Percentiles rank a stretch among this genome's conserved stretches.
phyloP scores from a whole-genome alignment of 495 filamentous ascomycete species.

The Lasiosphaeria ovina region DNA sequence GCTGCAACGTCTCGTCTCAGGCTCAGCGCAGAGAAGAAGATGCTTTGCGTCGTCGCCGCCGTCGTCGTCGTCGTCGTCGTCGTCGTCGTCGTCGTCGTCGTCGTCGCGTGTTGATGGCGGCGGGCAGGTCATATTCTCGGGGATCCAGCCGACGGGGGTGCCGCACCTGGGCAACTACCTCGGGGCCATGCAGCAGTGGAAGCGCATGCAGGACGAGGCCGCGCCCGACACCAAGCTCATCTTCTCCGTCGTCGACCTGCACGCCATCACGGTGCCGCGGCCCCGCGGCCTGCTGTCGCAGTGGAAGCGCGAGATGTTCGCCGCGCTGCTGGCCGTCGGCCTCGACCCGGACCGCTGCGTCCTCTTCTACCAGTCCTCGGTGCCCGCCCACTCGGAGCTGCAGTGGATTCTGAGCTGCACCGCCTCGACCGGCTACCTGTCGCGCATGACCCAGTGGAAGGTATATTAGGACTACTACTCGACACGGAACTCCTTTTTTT shows the following conservation, averaged over 20 bases:
- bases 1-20: background rate
- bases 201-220: constrained; percentile 66
- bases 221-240: constrained; percentile 57
- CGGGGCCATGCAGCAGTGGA: constrained; percentile 87
- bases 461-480: constrained; percentile 41
- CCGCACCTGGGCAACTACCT: constrained; percentile 98
- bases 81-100: background rate
- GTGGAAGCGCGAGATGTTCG: constrained; percentile 71
- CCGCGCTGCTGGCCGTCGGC: constrained; percentile 78
- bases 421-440: constrained; percentile 83
- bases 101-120: too few relatives aligned
- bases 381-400: constrained; percentile 77
- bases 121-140: constrained; percentile 71
- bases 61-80: background rate
- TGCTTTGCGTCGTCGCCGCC: background rate
- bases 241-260: constrained; percentile 87
- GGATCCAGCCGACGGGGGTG: constrained; percentile 92
- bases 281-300: constrained; percentile 53
- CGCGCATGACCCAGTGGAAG: constrained; percentile 99
- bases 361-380: constrained; percentile 82
- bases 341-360: constrained; percentile 69
- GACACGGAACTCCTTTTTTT: background rate
- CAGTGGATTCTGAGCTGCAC: constrained; percentile 96
- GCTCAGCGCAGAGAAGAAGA: too few relatives aligned
- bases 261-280: constrained; percentile 83